phyloP scores from a whole-genome alignment of 768 basidiomycete species.

The Collybiopsis luxurians region DNA sequence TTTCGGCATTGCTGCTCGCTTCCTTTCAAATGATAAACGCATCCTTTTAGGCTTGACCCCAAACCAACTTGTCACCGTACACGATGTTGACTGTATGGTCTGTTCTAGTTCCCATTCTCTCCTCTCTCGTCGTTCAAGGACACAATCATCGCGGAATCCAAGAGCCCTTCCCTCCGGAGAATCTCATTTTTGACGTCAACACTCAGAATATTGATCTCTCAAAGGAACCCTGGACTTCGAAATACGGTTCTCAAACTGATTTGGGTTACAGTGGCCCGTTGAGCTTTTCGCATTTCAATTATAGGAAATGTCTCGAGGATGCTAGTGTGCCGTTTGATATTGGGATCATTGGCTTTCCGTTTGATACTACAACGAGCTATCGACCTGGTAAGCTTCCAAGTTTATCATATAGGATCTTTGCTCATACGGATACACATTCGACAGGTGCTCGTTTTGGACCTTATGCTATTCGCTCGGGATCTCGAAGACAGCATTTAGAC shows the following conservation, averaged over 20 bases:
- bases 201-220: neutral
- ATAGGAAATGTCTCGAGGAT: conserved; percentile 52
- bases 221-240: conserved; percentile 43
- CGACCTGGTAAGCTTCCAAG: conserved; percentile 30
- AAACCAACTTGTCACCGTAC: neutral
- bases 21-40: no score
- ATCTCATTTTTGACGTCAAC: neutral
- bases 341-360: conserved; percentile 62
- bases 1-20: no score
- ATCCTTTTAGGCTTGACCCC: no score
- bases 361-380: conserved; percentile 51
- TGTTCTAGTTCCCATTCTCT: neutral
- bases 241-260: conserved; percentile 55
- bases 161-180: neutral
- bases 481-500: conserved; percentile 39
- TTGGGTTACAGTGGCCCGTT: conserved; percentile 59
- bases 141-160: neutral
- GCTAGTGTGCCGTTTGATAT: conserved; percentile 47
- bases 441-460: conserved; percentile 69
- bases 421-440: neutral
- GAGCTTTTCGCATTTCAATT: conserved; percentile 66
- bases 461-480: conserved; percentile 60
- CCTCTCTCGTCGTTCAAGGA: no score
- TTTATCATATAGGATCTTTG: no score
- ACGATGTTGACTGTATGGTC: neutral